Base-by-base conservation (phyloP, 208 protist genomes). In the Trypanosoma avium region DNA sequence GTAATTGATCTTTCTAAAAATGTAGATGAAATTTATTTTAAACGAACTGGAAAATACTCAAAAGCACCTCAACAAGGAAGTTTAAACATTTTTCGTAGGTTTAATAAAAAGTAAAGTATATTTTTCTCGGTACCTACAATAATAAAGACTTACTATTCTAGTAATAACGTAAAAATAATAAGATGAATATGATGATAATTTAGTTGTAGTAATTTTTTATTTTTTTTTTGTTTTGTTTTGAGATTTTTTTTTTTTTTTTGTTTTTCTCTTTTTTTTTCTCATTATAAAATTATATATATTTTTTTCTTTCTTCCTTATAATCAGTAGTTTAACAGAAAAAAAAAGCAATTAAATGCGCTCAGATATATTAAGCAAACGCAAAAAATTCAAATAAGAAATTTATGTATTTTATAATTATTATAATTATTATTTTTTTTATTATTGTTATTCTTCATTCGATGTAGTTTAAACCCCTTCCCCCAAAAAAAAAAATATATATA, bases 1-100 rank as follows among this genome's bases (percentile, higher is more conserved):
- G 59, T 88, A 1, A 75, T 95, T 42, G 59, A 81, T 57, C 74
- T 95, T 10, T 79, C 81, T 2, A 53, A 67, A 4, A 64, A 65
- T 29, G 84, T 93, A 21, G 77, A 90, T 43, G 36, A 67, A 15
- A 79, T 93, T 33, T 10, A 32, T 15, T 12, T 40, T n/a, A 19
- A 55, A 3, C 35, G 50, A 4, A 32, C 32, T 26, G 49, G 48
- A n/a, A 54, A 36, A 24, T 1, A 43, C 13, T 29, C 54, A 10
- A 42, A 32, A 32, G n/a, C 36, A 63, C 17, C 48, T 46, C 47
- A 57, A 6, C 30, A 24, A 8, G n/a, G 26, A 13, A 27, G 30
- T 4, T 45, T 40, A 2, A 32, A 66, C 1, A 46, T 66, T 24
- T 66, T 66, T 27, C 30, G 15, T n/a, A 12, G 10, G 8, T 21